Evolutionary conservation across 1,284 basidiomycete species (phyloP).

Genomic region (Apiotrichum montevideense): DNA sequence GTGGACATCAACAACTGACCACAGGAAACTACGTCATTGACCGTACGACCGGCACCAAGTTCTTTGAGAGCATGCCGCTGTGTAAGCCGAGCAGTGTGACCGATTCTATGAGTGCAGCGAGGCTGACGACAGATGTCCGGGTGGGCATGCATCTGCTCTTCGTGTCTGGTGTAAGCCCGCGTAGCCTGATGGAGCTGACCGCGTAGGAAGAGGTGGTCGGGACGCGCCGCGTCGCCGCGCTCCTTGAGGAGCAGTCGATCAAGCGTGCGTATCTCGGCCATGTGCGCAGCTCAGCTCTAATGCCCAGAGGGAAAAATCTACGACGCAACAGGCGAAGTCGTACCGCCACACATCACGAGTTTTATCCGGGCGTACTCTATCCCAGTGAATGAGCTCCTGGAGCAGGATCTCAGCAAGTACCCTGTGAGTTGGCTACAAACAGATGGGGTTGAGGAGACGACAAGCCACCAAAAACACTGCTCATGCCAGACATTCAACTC

Average conservation of each 20-base stretch:
- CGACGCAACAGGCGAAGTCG: constrained; percentile 42
- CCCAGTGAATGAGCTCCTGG: constrained; percentile 57
- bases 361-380: constrained; percentile 71
- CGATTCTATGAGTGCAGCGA: constrained; percentile 20
- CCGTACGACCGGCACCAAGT: constrained; percentile 55
- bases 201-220: constrained; percentile 56
- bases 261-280: constrained; percentile 49
- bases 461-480: neutral
- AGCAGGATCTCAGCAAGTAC: constrained; percentile 60
- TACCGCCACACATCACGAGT: constrained; percentile 57
- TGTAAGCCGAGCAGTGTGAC: constrained; percentile 49
- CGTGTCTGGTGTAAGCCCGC: constrained; percentile 34
- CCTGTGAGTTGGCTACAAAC: constrained; percentile 27
- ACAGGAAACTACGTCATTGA: constrained; percentile 62
- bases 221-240: constrained; percentile 53
- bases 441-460: neutral
- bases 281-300: neutral
- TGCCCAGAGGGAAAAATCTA: constrained; percentile 45
- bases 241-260: constrained; percentile 62
- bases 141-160: constrained; percentile 75
- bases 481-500: constrained; percentile 61
- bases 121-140: constrained; percentile 28
- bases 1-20: constrained; percentile 1
- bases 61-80: constrained; percentile 75
- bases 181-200: no score